Evolutionary conservation across 306 rosid genomes (phyloP).

Genomic region (Boehmeria nivea): DNA sequence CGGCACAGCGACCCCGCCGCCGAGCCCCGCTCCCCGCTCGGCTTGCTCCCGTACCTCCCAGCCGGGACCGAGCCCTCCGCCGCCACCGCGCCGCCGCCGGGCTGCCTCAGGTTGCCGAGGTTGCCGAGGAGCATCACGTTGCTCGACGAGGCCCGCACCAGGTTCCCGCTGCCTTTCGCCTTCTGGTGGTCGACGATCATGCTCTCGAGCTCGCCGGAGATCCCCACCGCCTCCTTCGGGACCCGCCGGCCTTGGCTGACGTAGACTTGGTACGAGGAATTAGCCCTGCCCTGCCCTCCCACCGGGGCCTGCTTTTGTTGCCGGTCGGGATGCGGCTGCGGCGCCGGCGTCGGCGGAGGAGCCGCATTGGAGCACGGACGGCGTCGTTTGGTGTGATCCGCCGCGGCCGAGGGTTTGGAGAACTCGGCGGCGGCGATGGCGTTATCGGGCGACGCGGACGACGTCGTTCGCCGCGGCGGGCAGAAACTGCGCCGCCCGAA

Average conservation of each 20-base stretch:
- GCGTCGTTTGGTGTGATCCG: constrained; percentile 37
- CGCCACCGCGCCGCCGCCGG: not conserved
- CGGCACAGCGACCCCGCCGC: constrained; percentile 49
- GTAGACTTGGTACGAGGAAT: constrained; percentile 33
- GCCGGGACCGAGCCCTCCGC: no score
- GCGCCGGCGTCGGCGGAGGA: not conserved
- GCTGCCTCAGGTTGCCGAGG: constrained; percentile 71
- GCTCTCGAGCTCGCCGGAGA: constrained; percentile 83
- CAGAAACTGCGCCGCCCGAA: constrained; percentile 53
- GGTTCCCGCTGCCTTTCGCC: constrained; percentile 33
- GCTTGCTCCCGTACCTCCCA: not conserved
- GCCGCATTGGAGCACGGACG: constrained; percentile 26
- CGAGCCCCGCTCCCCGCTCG: constrained; percentile 19
- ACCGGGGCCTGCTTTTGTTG: not conserved
- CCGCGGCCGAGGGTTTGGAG: constrained; percentile 24
- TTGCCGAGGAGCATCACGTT: constrained; percentile 69
- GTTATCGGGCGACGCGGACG: constrained; percentile 25
- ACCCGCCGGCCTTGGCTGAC: constrained; percentile 61
- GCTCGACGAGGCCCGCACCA: constrained; percentile 81
- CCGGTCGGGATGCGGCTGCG: not conserved
- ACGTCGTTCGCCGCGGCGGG: constrained; percentile 16
- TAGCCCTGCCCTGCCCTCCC: no score
- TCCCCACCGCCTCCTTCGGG: constrained; percentile 59
- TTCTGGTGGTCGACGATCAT: constrained; percentile 68
- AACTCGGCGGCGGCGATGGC: constrained; percentile 2